Evolutionary conservation across 2,329 filamentous ascomycete genomes (phyloP).

Genomic region (Fusarium sp.): DNA sequence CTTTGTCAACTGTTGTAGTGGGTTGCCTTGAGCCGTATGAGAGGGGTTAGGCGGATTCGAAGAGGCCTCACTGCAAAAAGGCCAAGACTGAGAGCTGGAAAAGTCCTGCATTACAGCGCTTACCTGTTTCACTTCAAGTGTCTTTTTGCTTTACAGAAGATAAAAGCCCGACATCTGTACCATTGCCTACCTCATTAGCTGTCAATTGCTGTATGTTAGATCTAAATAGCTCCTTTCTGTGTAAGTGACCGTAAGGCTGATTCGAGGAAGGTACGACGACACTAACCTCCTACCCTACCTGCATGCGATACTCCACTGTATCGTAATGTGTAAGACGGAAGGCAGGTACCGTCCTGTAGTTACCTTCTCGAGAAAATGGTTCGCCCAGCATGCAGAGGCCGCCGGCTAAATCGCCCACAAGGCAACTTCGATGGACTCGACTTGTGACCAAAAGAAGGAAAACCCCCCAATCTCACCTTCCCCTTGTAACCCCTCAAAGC

Average conservation of each 20-base stretch:
- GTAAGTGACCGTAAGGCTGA: not conserved
- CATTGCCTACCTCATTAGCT: not conserved
- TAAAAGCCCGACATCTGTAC: not conserved
- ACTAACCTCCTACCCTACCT: not conserved
- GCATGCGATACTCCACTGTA: not conserved
- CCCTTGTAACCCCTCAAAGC: constrained; percentile 9
- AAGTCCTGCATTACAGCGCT: not conserved
- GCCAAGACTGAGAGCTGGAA: constrained; percentile 2
- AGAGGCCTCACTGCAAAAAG: not conserved
- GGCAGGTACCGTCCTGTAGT: not conserved
- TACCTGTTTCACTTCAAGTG: not conserved
- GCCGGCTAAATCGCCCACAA: constrained; percentile 1
- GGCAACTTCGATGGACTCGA: constrained; percentile 3
- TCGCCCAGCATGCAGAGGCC: constrained; percentile 18
- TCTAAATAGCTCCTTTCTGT: not conserved
- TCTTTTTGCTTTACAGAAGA: not conserved
- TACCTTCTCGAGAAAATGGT: constrained; percentile 1
- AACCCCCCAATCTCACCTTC: constrained; percentile 13
- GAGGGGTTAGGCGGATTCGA: not conserved
- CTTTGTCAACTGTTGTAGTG: not conserved
- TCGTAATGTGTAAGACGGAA: not conserved
- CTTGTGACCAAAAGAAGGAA: constrained; percentile 19
- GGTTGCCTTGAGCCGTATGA: not conserved
- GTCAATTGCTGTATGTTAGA: not conserved
- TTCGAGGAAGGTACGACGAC: not conserved